Evolutionary conservation across 225 moss, liverwort and hornwort genomes (phyloP).

Genomic region (Neckera pumila): DNA sequence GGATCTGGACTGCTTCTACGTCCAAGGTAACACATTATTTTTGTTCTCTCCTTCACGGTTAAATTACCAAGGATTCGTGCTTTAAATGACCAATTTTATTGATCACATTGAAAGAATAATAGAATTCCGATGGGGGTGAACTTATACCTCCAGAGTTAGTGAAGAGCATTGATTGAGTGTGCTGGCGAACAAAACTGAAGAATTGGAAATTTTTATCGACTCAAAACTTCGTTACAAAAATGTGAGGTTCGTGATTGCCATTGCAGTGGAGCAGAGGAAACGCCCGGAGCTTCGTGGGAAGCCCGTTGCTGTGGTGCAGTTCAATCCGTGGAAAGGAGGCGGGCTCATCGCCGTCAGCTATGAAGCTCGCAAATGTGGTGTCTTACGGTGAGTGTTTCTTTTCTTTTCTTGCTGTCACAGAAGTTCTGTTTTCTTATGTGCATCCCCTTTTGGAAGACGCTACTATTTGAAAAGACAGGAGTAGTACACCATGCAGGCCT

Average conservation of each 20-base stretch:
- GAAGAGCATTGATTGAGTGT: not conserved
- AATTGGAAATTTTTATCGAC: not conserved
- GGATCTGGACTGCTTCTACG: slow-evolving; percentile 94
- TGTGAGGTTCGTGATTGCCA: not conserved
- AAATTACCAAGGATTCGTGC: not conserved
- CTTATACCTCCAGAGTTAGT: too few species aligned
- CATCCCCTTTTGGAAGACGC: not conserved
- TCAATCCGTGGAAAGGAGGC: slow-evolving; percentile 86
- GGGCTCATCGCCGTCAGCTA: slow-evolving; percentile 91
- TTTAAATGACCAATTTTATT: not conserved
- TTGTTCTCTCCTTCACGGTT: not conserved
- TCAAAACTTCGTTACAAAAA: not conserved
- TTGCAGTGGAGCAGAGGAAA: slow-evolving; percentile 80
- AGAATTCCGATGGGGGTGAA: not conserved
- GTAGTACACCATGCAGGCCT: not conserved
- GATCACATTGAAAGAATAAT: not conserved
- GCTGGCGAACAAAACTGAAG: not conserved
- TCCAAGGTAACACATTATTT: slow-evolving; percentile 42
- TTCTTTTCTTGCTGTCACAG: not conserved
- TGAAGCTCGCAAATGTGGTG: slow-evolving; percentile 80
- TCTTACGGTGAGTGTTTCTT: slow-evolving; percentile 33
- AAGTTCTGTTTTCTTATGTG: not conserved
- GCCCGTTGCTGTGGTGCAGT: slow-evolving; percentile 81
- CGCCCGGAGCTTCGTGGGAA: slow-evolving; percentile 83
- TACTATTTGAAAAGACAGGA: not conserved